A percentile compares a stretch with the other conserved stretches of the same genome.
These are phyloP conservation scores for Rhinocladiella mackenziei DNA, from an alignment of 2,329 filamentous ascomycete genomes.

Conservation along the genomic window DNA sequence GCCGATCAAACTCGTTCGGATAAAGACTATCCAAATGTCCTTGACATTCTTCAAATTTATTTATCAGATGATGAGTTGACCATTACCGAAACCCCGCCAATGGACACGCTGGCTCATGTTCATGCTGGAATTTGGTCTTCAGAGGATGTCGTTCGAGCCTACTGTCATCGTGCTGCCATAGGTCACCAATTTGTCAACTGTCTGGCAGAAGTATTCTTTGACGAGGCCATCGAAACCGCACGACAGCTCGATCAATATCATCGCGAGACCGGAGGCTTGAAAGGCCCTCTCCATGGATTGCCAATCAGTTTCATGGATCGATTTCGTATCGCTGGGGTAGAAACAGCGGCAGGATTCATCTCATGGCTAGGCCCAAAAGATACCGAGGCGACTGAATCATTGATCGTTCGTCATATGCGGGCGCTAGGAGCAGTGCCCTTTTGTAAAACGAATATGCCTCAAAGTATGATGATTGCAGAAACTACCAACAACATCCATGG, in stretches of 20 bases:
- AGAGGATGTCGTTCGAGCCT: constrained; percentile 26
- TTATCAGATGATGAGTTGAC: constrained; percentile 10
- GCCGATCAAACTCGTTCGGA: constrained; percentile 1
- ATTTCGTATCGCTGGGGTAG: constrained; percentile 25
- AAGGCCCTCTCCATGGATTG: constrained; percentile 33
- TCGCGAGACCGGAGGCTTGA: constrained; percentile 25
- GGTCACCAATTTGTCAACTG: constrained; percentile 30
- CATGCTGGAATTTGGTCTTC: constrained; percentile 15
- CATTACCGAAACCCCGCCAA: constrained; percentile 12
- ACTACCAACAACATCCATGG: constrained; percentile 42
- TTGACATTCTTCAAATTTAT: constrained; percentile 3
- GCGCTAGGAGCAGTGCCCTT: constrained; percentile 39
- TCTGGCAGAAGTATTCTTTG: constrained; percentile 32
- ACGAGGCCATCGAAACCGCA: constrained; percentile 27
- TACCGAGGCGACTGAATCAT: constrained; percentile 29
- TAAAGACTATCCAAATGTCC: neutral
- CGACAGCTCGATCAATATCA: constrained; percentile 28
- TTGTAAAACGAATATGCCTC: constrained; percentile 54
- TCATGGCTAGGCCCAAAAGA: constrained; percentile 18
- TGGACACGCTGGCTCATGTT: constrained; percentile 13
- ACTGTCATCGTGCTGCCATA: constrained; percentile 29
- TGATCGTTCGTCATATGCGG: constrained; percentile 44
- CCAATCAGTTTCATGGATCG: constrained; percentile 34
- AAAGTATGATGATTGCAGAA: constrained; percentile 47
- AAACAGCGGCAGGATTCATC: constrained; percentile 27